Evolutionary conservation across 371 early-diverging fungal species (phyloP), one percentile per base, ranked within the genome.

Genomic region (Mucor velutinosus): DNA sequence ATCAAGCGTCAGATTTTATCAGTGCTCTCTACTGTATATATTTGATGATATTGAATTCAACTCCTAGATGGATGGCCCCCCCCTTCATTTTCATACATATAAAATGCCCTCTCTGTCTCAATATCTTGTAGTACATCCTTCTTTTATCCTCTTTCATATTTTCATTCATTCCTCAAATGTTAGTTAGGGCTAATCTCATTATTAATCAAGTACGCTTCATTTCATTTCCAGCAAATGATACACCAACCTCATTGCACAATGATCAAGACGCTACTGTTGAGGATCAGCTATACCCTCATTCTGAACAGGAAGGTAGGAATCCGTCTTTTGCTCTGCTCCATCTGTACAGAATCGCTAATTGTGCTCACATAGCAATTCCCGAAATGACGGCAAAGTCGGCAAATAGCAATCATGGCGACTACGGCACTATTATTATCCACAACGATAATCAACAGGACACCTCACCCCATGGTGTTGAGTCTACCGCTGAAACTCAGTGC

Each of bases 361-460:
- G 19, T 19, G 7, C n/a, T 37, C 37, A 45, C 10, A 25, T 23
- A 51, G 51, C 51, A 51, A 51, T 12, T 51, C 51, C 51, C 51
- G 51, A 51, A 51, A 51, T 23, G 51, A 51, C 51, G 51, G 51
- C 51, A 51, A 51, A 51, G 23, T 25, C 51, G 51, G 51, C 25
- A 51, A 51, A 7, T 51, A 21, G 25, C 23, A 25, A 23, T 8
- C 23, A 51, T 21, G 25, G 51, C 12, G 51, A 51, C 12, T 51
- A 51, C 51, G 51, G 51, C 14, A 51, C 51, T 51, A 51, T 51
- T 23, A 51, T 51, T 51, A 51, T 51, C 51, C 51, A 51, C n/a
- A 45, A 45, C 45, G 45, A 45, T 45, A 45, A 45, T 45, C 45
- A 45, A 17, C 45, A 45, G 17, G 45, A 7, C 51, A 11, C 10